Conservation (phyloP, 805 yeast genomes). For the Lipomyces mesembrius region DNA sequence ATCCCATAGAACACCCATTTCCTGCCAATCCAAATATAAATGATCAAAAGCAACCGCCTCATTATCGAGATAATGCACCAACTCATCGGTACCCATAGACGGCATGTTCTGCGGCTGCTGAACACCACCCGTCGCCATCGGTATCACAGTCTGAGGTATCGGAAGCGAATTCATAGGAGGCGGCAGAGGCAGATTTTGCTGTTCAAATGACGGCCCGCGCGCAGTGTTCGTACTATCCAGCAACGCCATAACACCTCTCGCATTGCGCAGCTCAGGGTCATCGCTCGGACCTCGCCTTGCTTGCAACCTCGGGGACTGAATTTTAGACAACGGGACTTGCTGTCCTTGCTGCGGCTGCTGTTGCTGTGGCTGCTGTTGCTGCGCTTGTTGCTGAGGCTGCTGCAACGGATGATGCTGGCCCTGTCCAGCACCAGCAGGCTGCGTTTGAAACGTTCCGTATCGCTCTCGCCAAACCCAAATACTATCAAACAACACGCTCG, state of each 20-base stretch:
- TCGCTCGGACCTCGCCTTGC: slow-evolving; percentile 19
- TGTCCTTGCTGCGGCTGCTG: slow-evolving; percentile 20
- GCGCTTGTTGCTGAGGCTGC: slow-evolving; percentile 20
- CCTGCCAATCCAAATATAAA: slow-evolving; percentile 35
- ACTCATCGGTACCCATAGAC: slow-evolving; percentile 36
- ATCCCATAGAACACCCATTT: slow-evolving; percentile 36
- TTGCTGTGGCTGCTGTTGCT: slow-evolving; percentile 20
- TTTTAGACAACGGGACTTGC: slow-evolving; percentile 21
- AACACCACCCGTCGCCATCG: background rate
- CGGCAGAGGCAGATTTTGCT: slow-evolving; percentile 26
- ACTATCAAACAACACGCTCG: slow-evolving; percentile 90
- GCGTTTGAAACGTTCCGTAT: slow-evolving; percentile 56
- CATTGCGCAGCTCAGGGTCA: slow-evolving; percentile 26
- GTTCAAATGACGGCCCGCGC: slow-evolving; percentile 32
- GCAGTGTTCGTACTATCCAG: slow-evolving; percentile 24
- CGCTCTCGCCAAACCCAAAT: slow-evolving; percentile 82
- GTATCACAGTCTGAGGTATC: background rate
- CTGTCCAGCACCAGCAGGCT: slow-evolving; percentile 29
- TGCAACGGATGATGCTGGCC: slow-evolving; percentile 27
- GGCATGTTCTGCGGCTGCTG: slow-evolving; percentile 6
- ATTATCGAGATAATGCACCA: slow-evolving; percentile 32
- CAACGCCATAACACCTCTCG: slow-evolving; percentile 32
- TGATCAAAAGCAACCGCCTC: slow-evolving; percentile 37
- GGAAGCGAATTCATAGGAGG: slow-evolving; percentile 12
- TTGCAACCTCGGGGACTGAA: slow-evolving; percentile 27